Evolutionary conservation across 139 green algal genomes (phyloP).

Genomic region (Tetraselmis chui): DNA sequence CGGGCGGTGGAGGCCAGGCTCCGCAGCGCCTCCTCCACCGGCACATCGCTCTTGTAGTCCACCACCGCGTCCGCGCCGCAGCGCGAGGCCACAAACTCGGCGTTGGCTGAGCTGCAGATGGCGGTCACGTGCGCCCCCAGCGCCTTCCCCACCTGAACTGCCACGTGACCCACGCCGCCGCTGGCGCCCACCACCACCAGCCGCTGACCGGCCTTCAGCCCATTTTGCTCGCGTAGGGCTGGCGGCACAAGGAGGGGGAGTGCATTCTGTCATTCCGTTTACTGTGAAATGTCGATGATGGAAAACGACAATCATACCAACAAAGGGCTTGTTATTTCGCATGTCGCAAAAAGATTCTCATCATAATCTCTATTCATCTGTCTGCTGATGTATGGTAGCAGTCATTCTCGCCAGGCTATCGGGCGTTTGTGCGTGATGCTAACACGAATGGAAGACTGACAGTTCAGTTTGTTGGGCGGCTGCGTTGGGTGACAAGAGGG

Average conservation of each 20-base stretch:
- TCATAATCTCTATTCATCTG: no score
- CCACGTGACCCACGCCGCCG: constrained; percentile 17
- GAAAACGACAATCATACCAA: no score
- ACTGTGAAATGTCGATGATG: background rate
- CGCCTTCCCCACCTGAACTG: constrained; percentile 1
- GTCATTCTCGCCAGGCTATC: no score
- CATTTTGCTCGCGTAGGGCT: constrained; percentile 1
- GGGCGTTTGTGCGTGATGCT: no score
- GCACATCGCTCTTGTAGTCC: background rate
- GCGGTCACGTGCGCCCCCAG: constrained; percentile 1
- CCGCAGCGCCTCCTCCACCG: background rate
- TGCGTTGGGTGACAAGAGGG: no score
- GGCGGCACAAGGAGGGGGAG: background rate
- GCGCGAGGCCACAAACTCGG: constrained; percentile 1
- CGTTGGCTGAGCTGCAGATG: constrained; percentile 9
- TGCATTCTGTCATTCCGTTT: background rate
- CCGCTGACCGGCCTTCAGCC: background rate
- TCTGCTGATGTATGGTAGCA: no score
- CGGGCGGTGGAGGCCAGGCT: background rate
- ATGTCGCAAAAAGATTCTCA: no score
- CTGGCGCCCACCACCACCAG: constrained; percentile 12
- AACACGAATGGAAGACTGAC: no score
- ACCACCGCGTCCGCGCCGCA: constrained; percentile 12
- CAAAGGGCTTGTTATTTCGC: no score
- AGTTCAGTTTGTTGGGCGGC: no score